Conservation (phyloP, 2,329 filamentous ascomycete genomes). For the Colletotrichum zoysiae region DNA sequence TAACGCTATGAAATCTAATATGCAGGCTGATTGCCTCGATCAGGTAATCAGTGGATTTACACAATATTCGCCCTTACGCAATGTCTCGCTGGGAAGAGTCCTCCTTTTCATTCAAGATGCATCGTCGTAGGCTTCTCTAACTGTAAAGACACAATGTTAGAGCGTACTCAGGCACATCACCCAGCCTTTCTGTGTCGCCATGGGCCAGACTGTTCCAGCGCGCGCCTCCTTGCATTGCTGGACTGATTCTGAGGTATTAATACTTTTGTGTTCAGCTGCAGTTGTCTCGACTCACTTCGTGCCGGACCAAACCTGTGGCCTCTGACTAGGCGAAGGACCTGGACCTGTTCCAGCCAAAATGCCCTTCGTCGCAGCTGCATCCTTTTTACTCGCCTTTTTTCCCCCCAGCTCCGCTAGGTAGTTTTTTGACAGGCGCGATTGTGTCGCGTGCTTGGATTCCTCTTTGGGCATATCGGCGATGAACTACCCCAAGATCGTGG, state of each 20-base stretch:
- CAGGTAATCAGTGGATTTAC: background rate
- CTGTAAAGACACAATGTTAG: background rate
- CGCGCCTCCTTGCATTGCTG: background rate
- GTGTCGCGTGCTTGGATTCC: slow-evolving; percentile 9
- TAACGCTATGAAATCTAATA: no score
- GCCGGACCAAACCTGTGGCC: background rate
- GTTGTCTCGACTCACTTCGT: background rate
- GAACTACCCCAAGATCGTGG: background rate
- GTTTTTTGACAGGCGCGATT: background rate
- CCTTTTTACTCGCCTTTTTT: background rate
- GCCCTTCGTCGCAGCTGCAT: background rate
- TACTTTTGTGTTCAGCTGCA: background rate
- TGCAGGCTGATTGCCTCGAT: no score
- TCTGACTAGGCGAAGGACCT: background rate
- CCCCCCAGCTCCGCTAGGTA: no score
- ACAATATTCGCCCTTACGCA: fast-evolving
- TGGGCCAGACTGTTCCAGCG: background rate
- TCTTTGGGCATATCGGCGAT: background rate
- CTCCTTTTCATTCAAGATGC: background rate
- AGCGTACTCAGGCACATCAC: no score
- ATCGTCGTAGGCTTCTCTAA: background rate
- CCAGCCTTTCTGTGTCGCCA: background rate
- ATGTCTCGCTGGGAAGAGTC: background rate
- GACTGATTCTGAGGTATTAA: background rate
- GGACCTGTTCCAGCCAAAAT: background rate